These are phyloP conservation scores for Lepidium didymum DNA, from an alignment of 345 rosid species.

Conservation along the genomic window DNA sequence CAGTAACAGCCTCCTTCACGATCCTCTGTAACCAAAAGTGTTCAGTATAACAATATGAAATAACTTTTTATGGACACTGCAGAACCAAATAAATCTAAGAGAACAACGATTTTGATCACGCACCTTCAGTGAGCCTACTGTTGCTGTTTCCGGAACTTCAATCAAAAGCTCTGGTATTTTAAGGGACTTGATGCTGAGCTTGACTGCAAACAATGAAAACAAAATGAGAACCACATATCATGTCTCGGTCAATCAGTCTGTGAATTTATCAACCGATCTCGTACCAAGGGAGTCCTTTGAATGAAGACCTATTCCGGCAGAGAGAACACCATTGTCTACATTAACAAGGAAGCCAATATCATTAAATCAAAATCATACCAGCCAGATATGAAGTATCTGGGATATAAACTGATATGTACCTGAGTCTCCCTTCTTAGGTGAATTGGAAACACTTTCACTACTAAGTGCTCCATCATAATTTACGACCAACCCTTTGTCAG, in stretches of 20 bases:
- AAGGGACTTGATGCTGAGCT: constrained; percentile 83
- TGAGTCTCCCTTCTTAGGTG: constrained; percentile 49
- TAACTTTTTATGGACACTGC: background rate
- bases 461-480: constrained; percentile 75
- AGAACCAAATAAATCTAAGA: background rate
- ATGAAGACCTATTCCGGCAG: constrained; percentile 39
- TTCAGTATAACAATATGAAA: background rate
- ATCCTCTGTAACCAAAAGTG: constrained; percentile 47
- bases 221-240: constrained; percentile 1
- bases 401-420: constrained; percentile 29
- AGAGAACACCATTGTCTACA: constrained; percentile 41
- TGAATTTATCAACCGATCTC: constrained; percentile 11
- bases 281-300: constrained; percentile 71
- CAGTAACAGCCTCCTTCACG: constrained; percentile 69
- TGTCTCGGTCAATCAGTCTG: background rate
- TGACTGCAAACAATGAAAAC: constrained; percentile 51
- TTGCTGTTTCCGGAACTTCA: constrained; percentile 81
- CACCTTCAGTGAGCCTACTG: constrained; percentile 90
- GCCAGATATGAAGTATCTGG: background rate
- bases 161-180: constrained; percentile 80
- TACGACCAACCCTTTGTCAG: constrained; percentile 40
- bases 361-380: constrained; percentile 20
- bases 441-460: constrained; percentile 79
- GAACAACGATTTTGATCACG: background rate
- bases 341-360: background rate